Evolutionary conservation across 2,329 filamentous ascomycete genomes (phyloP), one percentile per base, ranked within the genome.

Genomic region (Claviceps arundinis): DNA sequence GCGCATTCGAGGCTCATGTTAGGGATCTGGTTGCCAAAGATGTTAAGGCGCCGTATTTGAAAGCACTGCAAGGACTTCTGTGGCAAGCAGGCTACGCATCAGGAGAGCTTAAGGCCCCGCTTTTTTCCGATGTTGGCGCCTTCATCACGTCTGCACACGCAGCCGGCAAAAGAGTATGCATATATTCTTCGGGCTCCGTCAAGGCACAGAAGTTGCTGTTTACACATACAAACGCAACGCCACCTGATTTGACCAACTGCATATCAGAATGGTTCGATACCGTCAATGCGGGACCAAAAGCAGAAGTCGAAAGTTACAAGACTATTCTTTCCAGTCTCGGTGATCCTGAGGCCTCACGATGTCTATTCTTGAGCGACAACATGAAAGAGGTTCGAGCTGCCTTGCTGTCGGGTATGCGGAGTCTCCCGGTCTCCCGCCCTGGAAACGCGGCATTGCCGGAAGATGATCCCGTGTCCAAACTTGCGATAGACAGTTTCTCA

Each of bases 311-410:
- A 22, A 90, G 86, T 64, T 93, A 91, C 68, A 65, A 69, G 58
- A 79, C 72, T 59, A 89, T 90, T 58, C 72, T 77, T 47, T 63
- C 63, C 40, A 61, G 60, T 40, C 54, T 62, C 53, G 64, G 78
- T 16, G 68, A 73, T 37, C 69, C 74, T 52, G 59, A 70, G 48
- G 65, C 74, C 17, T 66, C 65, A 11, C 72, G 77, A 52, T 86
- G 86, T 72, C 71, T 89, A n/a, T 93, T 93, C 65, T 70, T 91
- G 55, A 91, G 85, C 61, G 87, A 93, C 68, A 89, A 89, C 62
- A 74, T 87, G 46, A 79, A 77, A 62, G 82, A 86, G 67, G 81
- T 85, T 38, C 72, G 76, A 50, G 81, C 82, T 47, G 82, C 82
- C 43, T 72, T 73, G 55, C 68, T 67, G 52, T 78, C 80, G 11